Percentiles rank a stretch among this genome's conserved stretches.
These are phyloP conservation scores for Gynandropsis gynandra DNA, from an alignment of 345 rosid genomes.

Conservation along the genomic window DNA sequence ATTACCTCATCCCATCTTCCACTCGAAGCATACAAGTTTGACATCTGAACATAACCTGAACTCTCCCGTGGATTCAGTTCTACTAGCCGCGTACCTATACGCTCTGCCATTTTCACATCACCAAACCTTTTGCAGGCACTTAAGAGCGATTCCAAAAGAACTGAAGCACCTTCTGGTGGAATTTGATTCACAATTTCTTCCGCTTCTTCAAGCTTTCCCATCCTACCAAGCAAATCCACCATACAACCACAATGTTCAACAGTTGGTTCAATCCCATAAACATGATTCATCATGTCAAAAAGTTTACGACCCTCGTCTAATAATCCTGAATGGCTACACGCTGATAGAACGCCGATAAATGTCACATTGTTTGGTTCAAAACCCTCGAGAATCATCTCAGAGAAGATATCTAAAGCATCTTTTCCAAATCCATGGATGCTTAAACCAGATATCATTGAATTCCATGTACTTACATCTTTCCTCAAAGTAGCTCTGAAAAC, in stretches of 20 bases:
- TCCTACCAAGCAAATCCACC: constrained; percentile 47
- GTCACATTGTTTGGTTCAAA: constrained; percentile 37
- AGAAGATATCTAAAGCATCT: constrained; percentile 38
- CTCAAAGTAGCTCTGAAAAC: constrained; percentile 30
- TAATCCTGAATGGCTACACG: constrained; percentile 49
- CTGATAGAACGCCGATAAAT: constrained; percentile 37
- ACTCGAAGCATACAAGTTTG: constrained; percentile 33
- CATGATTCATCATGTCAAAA: constrained; percentile 34
- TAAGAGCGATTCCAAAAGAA: constrained; percentile 32
- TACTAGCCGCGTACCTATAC: constrained; percentile 28
- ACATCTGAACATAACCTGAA: constrained; percentile 36
- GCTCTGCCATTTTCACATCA: constrained; percentile 33
- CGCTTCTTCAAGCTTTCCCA: constrained; percentile 37
- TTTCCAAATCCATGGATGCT: constrained; percentile 37
- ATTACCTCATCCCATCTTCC: constrained; percentile 38
- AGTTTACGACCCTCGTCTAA: constrained; percentile 33
- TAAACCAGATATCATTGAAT: constrained; percentile 43
- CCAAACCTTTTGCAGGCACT: constrained; percentile 42
- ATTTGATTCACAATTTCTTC: constrained; percentile 28
- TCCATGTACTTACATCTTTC: constrained; percentile 47
- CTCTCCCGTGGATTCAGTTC: constrained; percentile 27
- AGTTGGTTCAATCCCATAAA: constrained; percentile 37
- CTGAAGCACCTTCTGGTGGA: constrained; percentile 27
- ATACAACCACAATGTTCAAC: constrained; percentile 45
- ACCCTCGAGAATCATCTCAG: constrained; percentile 43